These are phyloP conservation scores for Annulohypoxylon bovei DNA, from an alignment of 495 filamentous ascomycete genomes.

Conservation along the genomic window DNA sequence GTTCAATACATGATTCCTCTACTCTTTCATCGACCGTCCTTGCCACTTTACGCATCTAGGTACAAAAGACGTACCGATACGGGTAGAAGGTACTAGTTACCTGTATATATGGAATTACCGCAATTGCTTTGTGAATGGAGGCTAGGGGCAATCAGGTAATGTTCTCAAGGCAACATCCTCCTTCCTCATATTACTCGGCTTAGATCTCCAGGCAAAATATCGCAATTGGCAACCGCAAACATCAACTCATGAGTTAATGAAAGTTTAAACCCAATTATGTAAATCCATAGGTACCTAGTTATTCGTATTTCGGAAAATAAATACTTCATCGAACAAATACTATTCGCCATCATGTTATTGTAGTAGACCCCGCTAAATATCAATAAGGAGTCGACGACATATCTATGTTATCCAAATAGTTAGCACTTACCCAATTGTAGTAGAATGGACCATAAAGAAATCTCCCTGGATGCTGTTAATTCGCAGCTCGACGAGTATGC, in stretches of 20 bases:
- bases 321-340: no score
- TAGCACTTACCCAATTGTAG: background rate
- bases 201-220: background rate
- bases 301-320: no score
- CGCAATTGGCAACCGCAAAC: background rate
- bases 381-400: background rate
- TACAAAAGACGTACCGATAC: background rate
- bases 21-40: background rate
- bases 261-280: background rate
- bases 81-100: no score
- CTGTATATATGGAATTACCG: background rate
- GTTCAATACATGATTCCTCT: background rate
- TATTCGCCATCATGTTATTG: background rate
- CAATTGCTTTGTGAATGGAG: background rate
- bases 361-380: background rate
- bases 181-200: background rate
- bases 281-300: background rate
- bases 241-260: background rate
- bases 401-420: background rate
- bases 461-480: constrained; percentile 24
- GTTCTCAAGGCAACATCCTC: no score
- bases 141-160: background rate
- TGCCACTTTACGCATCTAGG: background rate
- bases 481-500: constrained; percentile 54
- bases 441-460: constrained; percentile 10